These are phyloP conservation scores for Bipolaris gigantea DNA, from an alignment of 2,329 filamentous ascomycete species.

Conservation along the genomic window DNA sequence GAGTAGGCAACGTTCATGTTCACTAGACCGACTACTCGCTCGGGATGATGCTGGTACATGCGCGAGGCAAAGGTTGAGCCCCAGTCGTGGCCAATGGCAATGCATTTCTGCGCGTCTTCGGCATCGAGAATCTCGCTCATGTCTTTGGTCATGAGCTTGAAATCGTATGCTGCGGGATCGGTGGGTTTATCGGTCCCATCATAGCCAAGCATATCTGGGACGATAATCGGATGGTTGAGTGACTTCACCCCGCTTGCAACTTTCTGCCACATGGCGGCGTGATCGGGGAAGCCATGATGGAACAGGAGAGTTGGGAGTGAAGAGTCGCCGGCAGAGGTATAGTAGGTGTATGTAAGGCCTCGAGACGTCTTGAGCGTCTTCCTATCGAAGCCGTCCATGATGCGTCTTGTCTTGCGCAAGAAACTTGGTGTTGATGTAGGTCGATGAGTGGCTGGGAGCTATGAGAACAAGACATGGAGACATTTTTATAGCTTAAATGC, in stretches of 20 bases:
- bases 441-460: not conserved
- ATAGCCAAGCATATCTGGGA: slow-evolving; percentile 46
- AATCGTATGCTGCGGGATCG: slow-evolving; percentile 27
- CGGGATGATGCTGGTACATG: slow-evolving; percentile 48
- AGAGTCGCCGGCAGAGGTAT: slow-evolving; percentile 21
- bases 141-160: slow-evolving; percentile 27
- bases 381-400: slow-evolving; percentile 34
- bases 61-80: slow-evolving; percentile 48
- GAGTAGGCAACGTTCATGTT: slow-evolving; percentile 51
- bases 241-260: slow-evolving; percentile 47
- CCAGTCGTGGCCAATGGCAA: slow-evolving; percentile 57
- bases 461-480: not conserved
- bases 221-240: slow-evolving; percentile 46
- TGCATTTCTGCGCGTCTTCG: slow-evolving; percentile 26
- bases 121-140: slow-evolving; percentile 32
- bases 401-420: not conserved
- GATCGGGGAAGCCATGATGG: slow-evolving; percentile 57
- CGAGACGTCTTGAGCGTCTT: slow-evolving; percentile 33
- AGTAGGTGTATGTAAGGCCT: slow-evolving; percentile 37
- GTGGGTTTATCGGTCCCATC: slow-evolving; percentile 42
- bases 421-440: not conserved
- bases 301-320: slow-evolving; percentile 32
- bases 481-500: not conserved
- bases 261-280: slow-evolving; percentile 50
- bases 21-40: slow-evolving; percentile 48